Evolutionary conservation across 225 moss, liverwort and hornwort genomes (phyloP), one percentile per base, ranked within the genome.

Genomic region (Lunularia cruciata): DNA sequence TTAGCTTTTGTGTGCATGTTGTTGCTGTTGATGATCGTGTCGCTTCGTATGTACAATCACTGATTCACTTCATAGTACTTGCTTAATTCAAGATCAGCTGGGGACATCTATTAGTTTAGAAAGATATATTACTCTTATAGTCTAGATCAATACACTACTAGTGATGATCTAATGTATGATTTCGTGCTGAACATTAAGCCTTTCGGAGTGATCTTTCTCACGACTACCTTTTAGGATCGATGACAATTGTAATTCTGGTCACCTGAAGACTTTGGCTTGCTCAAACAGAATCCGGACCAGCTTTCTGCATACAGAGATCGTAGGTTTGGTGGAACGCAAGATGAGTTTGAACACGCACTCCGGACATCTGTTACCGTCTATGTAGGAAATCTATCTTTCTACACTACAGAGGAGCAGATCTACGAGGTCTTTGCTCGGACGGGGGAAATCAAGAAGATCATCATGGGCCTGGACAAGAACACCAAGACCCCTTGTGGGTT

Each of bases 351-450:
- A 60, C 59, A 61, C 57, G 98, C 93, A 7, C 87, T 98, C 42
- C 87, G 85, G 57, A 86, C 89, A 18, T 93, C 93, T 26, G 61
- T 76, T 28, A 93, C 98, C 8, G 90, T 98, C 27, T 98, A 98
- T 65, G 93, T 98, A 18, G 98, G 98, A 39, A 98, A 98, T 42
- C 81, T 98, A 10, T 93, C 93, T 7, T 98, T 98, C 72, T 98
- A 89, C 58, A 98, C 98, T 33, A 98, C 98, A n/a, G 98, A 98
- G 75, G 98, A 98, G 75, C 98, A 98, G 72, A 98, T 98, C 42
- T 98, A 91, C 68, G 93, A 98, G 70, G 86, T 98, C 34, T 98
- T 98, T 73, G 87, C 93, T 69, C 89, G 93, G 15, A 89, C 88
- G 19, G 98, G 98, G 59, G 98, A 98, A 79, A 66, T 98, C 76